Evolutionary conservation across 2,329 filamentous ascomycete species (phyloP).

Genomic region (Pestalotiopsis fici): DNA sequence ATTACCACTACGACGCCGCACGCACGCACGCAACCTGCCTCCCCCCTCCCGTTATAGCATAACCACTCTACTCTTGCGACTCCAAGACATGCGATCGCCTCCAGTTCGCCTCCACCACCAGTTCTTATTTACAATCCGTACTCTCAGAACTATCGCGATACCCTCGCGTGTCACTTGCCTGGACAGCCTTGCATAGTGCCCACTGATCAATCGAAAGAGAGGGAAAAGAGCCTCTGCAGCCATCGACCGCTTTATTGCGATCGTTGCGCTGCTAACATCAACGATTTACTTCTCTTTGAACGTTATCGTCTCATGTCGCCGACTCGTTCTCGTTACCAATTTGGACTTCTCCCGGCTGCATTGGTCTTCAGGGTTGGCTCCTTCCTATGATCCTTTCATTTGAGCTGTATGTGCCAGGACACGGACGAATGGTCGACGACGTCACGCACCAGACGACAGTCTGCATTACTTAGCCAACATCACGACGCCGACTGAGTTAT

Average conservation of each 20-base stretch:
- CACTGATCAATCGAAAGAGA: conserved; percentile 1
- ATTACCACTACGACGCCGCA: neutral
- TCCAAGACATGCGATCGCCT: conserved; percentile 12
- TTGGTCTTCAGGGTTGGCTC: neutral
- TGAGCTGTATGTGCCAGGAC: neutral
- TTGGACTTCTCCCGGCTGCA: neutral
- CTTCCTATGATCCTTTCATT: neutral
- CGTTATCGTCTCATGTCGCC: neutral
- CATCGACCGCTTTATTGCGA: neutral
- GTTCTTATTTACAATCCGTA: conserved; percentile 10
- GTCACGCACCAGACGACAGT: neutral
- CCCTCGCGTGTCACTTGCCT: conserved; percentile 19
- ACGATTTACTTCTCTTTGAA: neutral
- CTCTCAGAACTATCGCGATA: conserved; percentile 19
- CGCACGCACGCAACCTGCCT: conserved; percentile 12
- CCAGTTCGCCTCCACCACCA: conserved; percentile 13
- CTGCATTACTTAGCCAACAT: neutral
- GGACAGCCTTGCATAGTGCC: conserved; percentile 9
- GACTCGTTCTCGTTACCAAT: neutral
- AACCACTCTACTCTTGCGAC: neutral
- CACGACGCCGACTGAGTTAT: conserved; percentile 9
- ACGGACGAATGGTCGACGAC: neutral
- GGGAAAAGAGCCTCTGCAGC: neutral
- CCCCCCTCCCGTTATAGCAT: neutral
- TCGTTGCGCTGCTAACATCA: neutral